Conservation (phyloP, 495 filamentous ascomycete genomes). For the Neurospora sublineolata region DNA sequence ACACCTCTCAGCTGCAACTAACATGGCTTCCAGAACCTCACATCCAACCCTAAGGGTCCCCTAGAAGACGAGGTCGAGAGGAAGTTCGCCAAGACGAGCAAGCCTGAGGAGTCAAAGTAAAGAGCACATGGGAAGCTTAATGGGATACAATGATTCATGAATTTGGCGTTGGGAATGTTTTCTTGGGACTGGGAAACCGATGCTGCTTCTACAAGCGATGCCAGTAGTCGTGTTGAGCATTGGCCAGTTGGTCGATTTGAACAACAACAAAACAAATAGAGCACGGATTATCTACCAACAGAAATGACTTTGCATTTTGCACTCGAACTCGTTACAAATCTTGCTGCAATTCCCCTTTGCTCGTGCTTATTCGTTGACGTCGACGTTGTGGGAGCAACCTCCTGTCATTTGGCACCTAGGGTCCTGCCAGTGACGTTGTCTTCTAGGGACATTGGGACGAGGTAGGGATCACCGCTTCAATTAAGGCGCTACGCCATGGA, state of each 20-base stretch:
- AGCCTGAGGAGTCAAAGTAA: neutral
- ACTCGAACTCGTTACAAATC: neutral
- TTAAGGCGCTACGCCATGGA: neutral
- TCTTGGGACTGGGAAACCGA: conserved; percentile 1
- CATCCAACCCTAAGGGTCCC: conserved; percentile 58
- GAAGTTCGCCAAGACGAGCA: conserved; percentile 44
- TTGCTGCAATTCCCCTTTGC: neutral
- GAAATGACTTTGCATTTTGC: neutral
- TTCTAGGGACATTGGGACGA: neutral
- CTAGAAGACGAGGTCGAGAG: conserved; percentile 57
- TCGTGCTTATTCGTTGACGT: neutral
- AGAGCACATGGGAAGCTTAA: neutral
- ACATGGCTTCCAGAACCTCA: conserved; percentile 28
- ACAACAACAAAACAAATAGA: neutral
- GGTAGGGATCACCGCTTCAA: neutral
- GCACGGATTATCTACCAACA: neutral
- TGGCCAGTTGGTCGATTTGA: neutral
- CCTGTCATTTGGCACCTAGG: neutral
- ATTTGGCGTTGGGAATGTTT: neutral
- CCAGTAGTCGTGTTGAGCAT: neutral
- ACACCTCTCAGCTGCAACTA: neutral
- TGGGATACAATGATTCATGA: neutral
- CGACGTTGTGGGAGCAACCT: neutral
- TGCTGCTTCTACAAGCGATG: neutral
- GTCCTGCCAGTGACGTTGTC: neutral